A percentile compares a stretch with the other conserved stretches of the same genome.
Evolutionary conservation across 495 filamentous ascomycete genomes (phyloP).

Genomic region (Penicillium arizonense): DNA sequence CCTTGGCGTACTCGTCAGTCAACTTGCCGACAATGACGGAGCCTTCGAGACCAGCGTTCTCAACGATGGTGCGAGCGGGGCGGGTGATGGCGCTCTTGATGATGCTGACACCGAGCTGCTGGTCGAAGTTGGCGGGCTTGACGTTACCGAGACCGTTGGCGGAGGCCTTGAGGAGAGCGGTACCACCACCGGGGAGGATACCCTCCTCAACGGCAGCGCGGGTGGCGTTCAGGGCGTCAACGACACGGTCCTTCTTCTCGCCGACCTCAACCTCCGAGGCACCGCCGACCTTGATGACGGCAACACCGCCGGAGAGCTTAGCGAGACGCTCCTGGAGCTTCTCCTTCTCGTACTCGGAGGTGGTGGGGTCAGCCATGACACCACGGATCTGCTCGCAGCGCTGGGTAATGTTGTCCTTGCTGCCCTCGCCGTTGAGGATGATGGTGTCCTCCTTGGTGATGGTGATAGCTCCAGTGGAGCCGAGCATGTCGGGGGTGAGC

Average conservation of each 20-base stretch:
- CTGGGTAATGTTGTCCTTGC: conserved; percentile 90
- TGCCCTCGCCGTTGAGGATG: conserved; percentile 94
- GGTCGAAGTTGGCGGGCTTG: conserved; percentile 94
- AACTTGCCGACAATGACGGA: conserved; percentile 97
- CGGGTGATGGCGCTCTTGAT: conserved; percentile 96
- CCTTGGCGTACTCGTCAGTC: conserved; percentile 83
- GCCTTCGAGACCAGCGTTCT: conserved; percentile 96
- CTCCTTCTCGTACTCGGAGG: conserved; percentile 99
- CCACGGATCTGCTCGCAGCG: conserved; percentile 99
- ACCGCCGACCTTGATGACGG: conserved; percentile 98
- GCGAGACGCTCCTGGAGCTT: conserved; percentile 99
- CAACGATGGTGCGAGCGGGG: conserved; percentile 90
- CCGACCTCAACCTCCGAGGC: conserved; percentile 96
- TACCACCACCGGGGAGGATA: conserved; percentile 97
- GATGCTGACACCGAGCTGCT: conserved; percentile 96
- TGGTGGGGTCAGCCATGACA: conserved; percentile 88
- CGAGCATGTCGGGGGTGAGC: conserved; percentile 91
- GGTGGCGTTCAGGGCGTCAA: conserved; percentile 97
- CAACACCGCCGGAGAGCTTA: conserved; percentile 98
- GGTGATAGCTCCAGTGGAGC: conserved; percentile 95
- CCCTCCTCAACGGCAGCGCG: conserved; percentile 98
- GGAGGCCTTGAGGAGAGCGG: conserved; percentile 94
- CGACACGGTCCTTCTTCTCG: conserved; percentile 99
- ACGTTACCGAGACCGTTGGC: conserved; percentile 78
- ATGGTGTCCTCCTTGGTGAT: conserved; percentile 99